phyloP scores from a whole-genome alignment of 192 early-diverging fungal species.

The Funneliformis geosporum region DNA sequence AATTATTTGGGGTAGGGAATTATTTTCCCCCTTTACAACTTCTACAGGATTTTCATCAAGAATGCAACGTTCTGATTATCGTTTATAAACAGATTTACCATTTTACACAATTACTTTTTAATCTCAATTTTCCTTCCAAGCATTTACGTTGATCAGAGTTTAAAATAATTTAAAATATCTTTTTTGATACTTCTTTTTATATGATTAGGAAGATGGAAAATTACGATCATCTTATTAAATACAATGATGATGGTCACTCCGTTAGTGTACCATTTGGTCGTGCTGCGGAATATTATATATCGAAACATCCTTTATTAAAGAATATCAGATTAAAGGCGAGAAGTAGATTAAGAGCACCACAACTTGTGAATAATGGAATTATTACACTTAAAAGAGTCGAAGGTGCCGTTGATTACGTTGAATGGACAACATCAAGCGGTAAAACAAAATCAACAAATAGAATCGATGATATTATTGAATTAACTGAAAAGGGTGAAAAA shows the following conservation, averaged over 20 bases:
- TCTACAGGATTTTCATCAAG: no score
- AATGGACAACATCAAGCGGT: slow-evolving; percentile 19
- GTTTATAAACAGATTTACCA: no score
- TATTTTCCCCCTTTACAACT: no score
- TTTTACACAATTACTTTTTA: no score
- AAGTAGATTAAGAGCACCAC: slow-evolving; percentile 1
- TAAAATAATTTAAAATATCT: neutral
- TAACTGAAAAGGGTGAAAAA: slow-evolving; percentile 12
- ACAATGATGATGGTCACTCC: slow-evolving; percentile 8
- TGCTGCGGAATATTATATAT: slow-evolving; percentile 28
- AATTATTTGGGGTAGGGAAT: no score
- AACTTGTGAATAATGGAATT: slow-evolving; percentile 5
- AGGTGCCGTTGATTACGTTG: slow-evolving; percentile 14
- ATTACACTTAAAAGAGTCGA: slow-evolving; percentile 1
- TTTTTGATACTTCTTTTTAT: neutral
- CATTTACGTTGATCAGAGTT: neutral
- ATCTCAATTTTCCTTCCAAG: no score
- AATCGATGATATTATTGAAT: slow-evolving; percentile 21
- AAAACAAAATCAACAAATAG: slow-evolving; percentile 25
- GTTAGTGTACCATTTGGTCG: slow-evolving; percentile 24
- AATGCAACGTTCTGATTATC: no score
- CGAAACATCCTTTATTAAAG: slow-evolving; percentile 18
- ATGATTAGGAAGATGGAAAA: neutral
- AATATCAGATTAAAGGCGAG: slow-evolving; percentile 18
- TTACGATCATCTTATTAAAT: slow-evolving; percentile 20